Base-by-base conservation (phyloP, 202 grass and related monocot species). In the Saccharum hybrid region DNA sequence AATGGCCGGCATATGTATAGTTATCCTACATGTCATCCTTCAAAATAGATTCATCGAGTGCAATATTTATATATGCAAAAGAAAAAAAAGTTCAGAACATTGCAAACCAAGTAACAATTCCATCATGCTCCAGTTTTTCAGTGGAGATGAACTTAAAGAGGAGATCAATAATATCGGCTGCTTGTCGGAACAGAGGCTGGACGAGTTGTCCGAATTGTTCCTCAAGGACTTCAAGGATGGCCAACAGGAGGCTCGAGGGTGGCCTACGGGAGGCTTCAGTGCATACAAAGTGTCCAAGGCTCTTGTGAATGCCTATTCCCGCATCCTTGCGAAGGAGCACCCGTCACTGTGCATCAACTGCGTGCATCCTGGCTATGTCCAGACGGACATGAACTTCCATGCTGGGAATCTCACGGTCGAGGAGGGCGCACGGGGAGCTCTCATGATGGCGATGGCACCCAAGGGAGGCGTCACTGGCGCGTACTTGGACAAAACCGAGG, bases 251-350 rank as follows among this genome's bases (percentile, higher is more conserved):
- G 10, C 54, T 21, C 52, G 60, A 2, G 78, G 82, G 13, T 91
- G 89, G 89, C 85, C 85, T 0, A 34, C 19, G 1, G 11, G 63
- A 56, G 80, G 18, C 43, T 83, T 8, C 21, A 37, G 2, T 19
- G 89, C 86, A 10, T 91, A 91, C 67, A 86, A 52, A 67, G 73
- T 52, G 10, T 73, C 86, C 16, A 91, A 91, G 76, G 68, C 65
- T 14, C 38, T 76, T 3, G 3, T 56, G 11, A 52, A 72, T 66
- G 78, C 78, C 6, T 91, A 86, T 63, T 85, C 82, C n/a, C 79
- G 82, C 31, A 52, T 88, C 13, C 72, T 85, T 9, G 89, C 89
- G 1, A 91, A 51, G 78, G 67, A 42, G 16, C 68, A 81, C 19
- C 36, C 78, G 4, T 52, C 49, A 4, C 2, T 88, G 14, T 52